Base-by-base conservation (phyloP, 31 red algal species). In the Asparagopsis taxiformis region DNA sequence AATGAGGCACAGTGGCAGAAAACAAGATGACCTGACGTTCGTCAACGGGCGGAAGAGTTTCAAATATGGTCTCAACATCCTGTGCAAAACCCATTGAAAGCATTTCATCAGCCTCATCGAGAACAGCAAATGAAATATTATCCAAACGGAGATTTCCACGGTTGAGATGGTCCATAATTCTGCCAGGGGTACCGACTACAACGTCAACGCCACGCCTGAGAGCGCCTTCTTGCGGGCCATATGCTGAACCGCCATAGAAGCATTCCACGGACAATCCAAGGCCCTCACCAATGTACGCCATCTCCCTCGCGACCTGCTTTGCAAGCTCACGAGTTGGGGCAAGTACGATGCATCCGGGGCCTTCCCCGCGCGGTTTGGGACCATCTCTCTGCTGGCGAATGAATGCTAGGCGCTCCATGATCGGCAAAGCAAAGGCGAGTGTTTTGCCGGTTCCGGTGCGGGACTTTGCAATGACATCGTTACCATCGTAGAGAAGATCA, bases 371-470 rank as follows among this genome's bases (percentile, higher is more conserved):
- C 1, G 28, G 34, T 23, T 62, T 43, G 32, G 46, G 11, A 2
- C 80, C 53, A 38, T 50, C 70, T 2, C 21, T 22, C 33, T 55
- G 64, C 31, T 48, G n/a, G 44, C 55, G 44, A 36, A 52, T 20
- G 5, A 75, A 32, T 1, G 74, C 87, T 22, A 98, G 65, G 0
- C 85, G 73, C 66, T 99, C 91, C 46, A 99, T 37, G 34, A 95
- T 94, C 19, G 96, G 96, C 43, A 99, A 55, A 13, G 74, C 91
- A 68, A 99, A 99, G 1, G 96, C 96, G n/a, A 94, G 69, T 51
- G 96, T 99, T 72, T 99, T 99, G 16, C 96, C 96, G 0, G 96
- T 99, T 51, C 96, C 96, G 19, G 96, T 99, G 52, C 87, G 87
- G 2, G 91, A 95, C 67, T 86, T 82, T 37, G 84, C 96, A 52